These are phyloP conservation scores for Arthrobotrys iridis DNA, from an alignment of 2,329 filamentous ascomycete species.

Conservation along the genomic window DNA sequence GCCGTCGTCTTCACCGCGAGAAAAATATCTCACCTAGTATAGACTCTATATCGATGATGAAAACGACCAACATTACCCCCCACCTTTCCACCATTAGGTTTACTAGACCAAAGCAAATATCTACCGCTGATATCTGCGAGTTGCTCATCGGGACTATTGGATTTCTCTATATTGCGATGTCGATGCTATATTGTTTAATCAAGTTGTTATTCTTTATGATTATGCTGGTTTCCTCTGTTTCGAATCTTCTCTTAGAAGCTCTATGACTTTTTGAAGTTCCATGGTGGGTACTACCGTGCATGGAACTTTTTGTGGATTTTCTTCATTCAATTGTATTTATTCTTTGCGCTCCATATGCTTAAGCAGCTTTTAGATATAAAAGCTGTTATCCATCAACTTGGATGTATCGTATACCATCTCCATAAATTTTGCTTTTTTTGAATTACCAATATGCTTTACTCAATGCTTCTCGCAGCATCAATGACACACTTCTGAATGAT, in stretches of 20 bases:
- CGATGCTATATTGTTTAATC: neutral
- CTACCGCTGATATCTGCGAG: neutral
- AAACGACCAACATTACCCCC: neutral
- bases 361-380: neutral
- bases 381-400: neutral
- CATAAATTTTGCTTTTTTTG: too few relatives aligned
- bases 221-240: neutral
- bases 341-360: neutral
- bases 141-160: neutral
- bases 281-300: too few relatives aligned
- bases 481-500: slow-evolving; percentile 43
- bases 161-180: neutral
- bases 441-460: too few relatives aligned
- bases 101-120: neutral
- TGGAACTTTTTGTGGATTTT: neutral
- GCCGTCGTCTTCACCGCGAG: neutral
- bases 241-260: too few relatives aligned
- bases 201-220: neutral
- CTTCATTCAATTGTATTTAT: neutral
- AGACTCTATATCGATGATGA: neutral
- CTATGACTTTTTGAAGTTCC: neutral
- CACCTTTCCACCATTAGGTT: neutral
- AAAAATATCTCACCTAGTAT: neutral
- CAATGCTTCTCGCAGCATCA: slow-evolving; percentile 28
- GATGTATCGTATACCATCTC: neutral